Conservation (phyloP, 208 protist genomes). For the Strigomonas culicis region DNA sequence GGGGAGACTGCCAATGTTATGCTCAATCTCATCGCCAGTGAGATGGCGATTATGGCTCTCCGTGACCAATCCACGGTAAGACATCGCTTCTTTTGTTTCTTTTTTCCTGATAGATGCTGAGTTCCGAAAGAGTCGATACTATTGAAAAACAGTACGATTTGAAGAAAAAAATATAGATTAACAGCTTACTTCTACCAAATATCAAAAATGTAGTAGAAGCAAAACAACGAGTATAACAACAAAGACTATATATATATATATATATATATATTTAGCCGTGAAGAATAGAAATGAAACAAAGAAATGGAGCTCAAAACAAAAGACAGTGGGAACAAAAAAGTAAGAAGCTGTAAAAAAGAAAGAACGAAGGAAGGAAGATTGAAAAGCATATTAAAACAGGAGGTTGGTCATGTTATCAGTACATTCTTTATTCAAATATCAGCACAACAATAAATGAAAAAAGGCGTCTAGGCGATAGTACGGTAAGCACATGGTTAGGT, state of each 20-base stretch:
- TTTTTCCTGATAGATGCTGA: background rate
- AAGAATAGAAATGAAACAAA: constrained; percentile 5
- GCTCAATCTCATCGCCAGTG: constrained; percentile 80
- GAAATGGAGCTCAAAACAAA: constrained; percentile 6
- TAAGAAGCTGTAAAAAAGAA: constrained; percentile 5
- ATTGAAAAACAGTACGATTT: too few relatives aligned
- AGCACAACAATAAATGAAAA: constrained; percentile 10
- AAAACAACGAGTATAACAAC: too few relatives aligned
- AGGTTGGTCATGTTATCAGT: background rate
- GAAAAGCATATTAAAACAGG: background rate
- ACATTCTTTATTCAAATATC: background rate
- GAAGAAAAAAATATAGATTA: too few relatives aligned
- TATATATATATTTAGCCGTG: too few relatives aligned
- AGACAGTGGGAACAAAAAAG: background rate
- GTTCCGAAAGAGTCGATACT: too few relatives aligned
- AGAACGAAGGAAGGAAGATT: background rate
- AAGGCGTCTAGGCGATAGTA: too few relatives aligned
- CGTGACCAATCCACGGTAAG: too few relatives aligned
- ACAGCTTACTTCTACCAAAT: too few relatives aligned
- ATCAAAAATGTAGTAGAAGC: background rate
- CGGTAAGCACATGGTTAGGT: too few relatives aligned
- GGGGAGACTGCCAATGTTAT: constrained; percentile 90
- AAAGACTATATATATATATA: too few relatives aligned
- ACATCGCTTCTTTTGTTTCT: background rate
- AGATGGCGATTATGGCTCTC: too few relatives aligned